phyloP scores from a whole-genome alignment of 2,329 filamentous ascomycete species.

The Penicillium psychrosexuale region DNA sequence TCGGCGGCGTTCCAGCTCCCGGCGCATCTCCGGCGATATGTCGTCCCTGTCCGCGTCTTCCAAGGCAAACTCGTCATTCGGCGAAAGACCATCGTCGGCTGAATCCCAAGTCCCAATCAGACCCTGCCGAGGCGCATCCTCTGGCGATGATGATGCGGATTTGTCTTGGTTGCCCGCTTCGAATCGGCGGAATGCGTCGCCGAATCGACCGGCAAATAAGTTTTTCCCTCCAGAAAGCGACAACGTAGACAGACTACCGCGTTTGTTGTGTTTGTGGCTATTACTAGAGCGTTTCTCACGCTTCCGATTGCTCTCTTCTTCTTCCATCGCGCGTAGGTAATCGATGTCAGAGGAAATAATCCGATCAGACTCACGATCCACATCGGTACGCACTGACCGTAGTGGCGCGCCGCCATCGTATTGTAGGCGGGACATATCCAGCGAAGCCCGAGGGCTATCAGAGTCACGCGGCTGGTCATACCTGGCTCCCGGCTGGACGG shows the following conservation, averaged over 20 bases:
- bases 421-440: constrained; percentile 33
- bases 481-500: constrained; percentile 78
- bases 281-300: constrained; percentile 55
- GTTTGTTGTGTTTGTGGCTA: constrained; percentile 63
- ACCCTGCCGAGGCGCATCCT: constrained; percentile 50
- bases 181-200: constrained; percentile 89
- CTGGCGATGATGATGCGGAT: constrained; percentile 40
- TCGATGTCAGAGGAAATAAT: constrained; percentile 76
- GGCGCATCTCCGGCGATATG: constrained; percentile 79
- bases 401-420: constrained; percentile 38
- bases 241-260: constrained; percentile 66
- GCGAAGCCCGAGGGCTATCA: constrained; percentile 54
- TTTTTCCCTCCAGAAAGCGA: constrained; percentile 73
- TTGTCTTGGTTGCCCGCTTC: constrained; percentile 56
- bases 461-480: constrained; percentile 78
- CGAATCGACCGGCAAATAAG: constrained; percentile 82
- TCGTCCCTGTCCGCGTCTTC: constrained; percentile 65
- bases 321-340: constrained; percentile 73
- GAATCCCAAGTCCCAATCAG: constrained; percentile 70
- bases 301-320: constrained; percentile 58
- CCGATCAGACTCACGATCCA: constrained; percentile 34
- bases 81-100: constrained; percentile 51
- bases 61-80: constrained; percentile 47
- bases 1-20: constrained; percentile 79
- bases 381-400: constrained; percentile 35